phyloP scores from a whole-genome alignment of 2,329 filamentous ascomycete species.

The Diaporthe aspalathi region DNA sequence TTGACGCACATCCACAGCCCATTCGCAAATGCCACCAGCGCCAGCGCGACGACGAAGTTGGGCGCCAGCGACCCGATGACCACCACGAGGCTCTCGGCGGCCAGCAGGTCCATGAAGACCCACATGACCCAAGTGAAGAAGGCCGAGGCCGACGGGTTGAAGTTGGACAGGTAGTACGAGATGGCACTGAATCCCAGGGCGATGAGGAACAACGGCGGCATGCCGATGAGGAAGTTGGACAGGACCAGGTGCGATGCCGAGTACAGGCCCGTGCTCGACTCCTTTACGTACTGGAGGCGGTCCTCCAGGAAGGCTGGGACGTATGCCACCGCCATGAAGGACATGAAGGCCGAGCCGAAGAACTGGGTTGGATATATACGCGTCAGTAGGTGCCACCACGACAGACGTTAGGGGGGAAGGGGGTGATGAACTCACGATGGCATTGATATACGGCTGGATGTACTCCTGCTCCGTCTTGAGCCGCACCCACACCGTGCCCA shows the following conservation, averaged over 20 bases:
- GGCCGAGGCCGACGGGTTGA: constrained; percentile 70
- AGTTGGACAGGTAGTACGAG: constrained; percentile 84
- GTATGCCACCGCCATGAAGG: constrained; percentile 86
- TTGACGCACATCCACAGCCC: constrained; percentile 90
- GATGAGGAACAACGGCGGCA: constrained; percentile 85
- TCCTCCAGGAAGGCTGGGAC: constrained; percentile 88
- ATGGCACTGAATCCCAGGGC: constrained; percentile 79
- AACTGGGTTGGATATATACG: constrained; percentile 51
- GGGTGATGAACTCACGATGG: constrained; percentile 63
- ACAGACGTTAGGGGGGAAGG: not conserved
- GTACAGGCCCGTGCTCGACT: constrained; percentile 84
- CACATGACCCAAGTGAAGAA: constrained; percentile 87
- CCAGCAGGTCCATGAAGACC: constrained; percentile 86
- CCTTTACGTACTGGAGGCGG: constrained; percentile 77
- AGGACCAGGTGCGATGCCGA: constrained; percentile 78
- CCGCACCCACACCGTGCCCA: constrained; percentile 88
- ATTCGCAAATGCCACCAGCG: constrained; percentile 85
- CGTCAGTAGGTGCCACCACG: not conserved
- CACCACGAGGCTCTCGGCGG: constrained; percentile 85
- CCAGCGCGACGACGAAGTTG: constrained; percentile 83
- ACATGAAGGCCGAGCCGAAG: constrained; percentile 81
- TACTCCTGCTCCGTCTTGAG: constrained; percentile 75
- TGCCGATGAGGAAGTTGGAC: constrained; percentile 83
- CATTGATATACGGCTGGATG: constrained; percentile 86
- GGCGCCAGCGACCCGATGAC: constrained; percentile 79